Conservation (phyloP, 495 filamentous ascomycete genomes). For the Aspergillus coremiiformis region DNA sequence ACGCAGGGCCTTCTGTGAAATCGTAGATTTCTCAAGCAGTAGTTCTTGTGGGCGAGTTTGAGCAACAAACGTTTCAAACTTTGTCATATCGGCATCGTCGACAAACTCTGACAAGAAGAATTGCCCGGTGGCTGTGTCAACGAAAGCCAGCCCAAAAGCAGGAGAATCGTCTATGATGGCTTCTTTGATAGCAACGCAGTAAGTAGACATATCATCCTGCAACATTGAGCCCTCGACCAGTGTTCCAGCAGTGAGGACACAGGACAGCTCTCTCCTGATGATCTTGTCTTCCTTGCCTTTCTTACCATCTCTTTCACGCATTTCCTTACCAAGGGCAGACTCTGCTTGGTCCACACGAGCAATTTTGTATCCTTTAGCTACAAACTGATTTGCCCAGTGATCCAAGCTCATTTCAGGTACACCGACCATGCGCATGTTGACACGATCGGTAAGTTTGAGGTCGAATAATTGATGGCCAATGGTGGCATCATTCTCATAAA, state of each 20-base stretch:
- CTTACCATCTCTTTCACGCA: conserved; percentile 77
- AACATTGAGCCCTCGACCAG: conserved; percentile 95
- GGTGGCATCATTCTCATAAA: conserved; percentile 97
- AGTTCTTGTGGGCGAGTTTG: conserved; percentile 87
- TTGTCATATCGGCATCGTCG: conserved; percentile 90
- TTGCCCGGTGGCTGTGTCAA: conserved; percentile 92
- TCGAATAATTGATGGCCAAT: conserved; percentile 97
- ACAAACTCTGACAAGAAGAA: conserved; percentile 88
- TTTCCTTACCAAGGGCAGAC: conserved; percentile 91
- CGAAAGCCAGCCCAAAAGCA: conserved; percentile 85
- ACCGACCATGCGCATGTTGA: conserved; percentile 99
- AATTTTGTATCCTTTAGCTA: conserved; percentile 92
- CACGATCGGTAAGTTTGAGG: conserved; percentile 92
- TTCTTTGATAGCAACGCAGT: conserved; percentile 95
- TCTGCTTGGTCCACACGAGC: conserved; percentile 95
- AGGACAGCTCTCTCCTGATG: conserved; percentile 83
- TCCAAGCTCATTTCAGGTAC: conserved; percentile 86
- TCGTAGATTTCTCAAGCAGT: conserved; percentile 76
- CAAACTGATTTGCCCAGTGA: conserved; percentile 91
- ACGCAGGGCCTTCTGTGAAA: conserved; percentile 79
- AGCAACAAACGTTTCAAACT: conserved; percentile 95
- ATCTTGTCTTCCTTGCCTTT: conserved; percentile 73
- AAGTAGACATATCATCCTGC: conserved; percentile 95
- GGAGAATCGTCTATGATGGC: conserved; percentile 66
- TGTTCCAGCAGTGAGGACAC: conserved; percentile 85